phyloP scores from a whole-genome alignment of 495 filamentous ascomycete species.

The Penicillium soppii region DNA sequence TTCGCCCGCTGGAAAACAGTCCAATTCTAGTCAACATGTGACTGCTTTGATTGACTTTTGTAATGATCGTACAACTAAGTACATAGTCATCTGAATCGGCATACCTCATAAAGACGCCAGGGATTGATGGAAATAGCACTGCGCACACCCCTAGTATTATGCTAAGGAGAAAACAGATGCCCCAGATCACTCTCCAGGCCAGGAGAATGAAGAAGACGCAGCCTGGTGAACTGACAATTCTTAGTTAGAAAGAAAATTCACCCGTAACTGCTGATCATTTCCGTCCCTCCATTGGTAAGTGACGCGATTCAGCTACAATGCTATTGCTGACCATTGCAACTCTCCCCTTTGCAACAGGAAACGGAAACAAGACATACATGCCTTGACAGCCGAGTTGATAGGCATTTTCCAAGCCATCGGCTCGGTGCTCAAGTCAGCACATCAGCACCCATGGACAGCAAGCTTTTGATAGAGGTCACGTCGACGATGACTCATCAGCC shows the following conservation, averaged over 20 bases:
- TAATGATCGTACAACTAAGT: neutral
- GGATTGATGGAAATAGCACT: neutral
- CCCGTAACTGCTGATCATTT: neutral
- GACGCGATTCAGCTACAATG: neutral
- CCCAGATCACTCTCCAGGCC: neutral
- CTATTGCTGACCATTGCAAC: constrained; percentile 2
- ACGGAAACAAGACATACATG: neutral
- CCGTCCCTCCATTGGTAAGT: constrained; percentile 5
- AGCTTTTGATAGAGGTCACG: too few species aligned
- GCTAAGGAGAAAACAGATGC: neutral
- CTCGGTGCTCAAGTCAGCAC: too few species aligned
- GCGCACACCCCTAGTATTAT: neutral
- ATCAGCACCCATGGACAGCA: too few species aligned
- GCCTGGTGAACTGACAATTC: neutral
- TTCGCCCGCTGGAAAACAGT: neutral
- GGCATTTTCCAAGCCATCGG: too few species aligned
- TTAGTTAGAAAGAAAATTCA: neutral
- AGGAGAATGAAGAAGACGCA: constrained; percentile 1
- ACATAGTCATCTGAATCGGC: neutral
- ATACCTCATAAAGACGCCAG: neutral
- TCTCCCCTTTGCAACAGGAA: constrained; percentile 3
- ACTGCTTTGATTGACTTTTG: neutral
- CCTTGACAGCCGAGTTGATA: neutral
- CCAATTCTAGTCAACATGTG: neutral
- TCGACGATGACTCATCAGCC: too few species aligned